Conservation (phyloP, 441 rosid species). For the Biscutella laevigata region DNA sequence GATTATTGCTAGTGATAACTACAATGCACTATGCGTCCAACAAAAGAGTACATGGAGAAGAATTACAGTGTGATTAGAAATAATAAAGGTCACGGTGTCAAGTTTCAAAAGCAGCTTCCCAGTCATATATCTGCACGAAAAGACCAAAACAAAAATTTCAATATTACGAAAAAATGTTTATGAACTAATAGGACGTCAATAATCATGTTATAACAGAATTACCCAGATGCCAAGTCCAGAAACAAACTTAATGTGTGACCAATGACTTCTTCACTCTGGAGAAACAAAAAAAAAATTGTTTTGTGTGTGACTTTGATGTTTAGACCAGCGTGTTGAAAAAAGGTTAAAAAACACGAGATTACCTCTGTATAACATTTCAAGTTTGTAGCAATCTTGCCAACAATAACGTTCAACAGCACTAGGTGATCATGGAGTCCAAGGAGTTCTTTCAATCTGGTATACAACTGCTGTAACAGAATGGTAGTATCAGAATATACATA, state of each 20-base stretch:
- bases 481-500: conserved; percentile 28
- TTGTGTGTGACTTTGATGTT: conserved; percentile 3
- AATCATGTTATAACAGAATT: conserved; percentile 27
- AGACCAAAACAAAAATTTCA: conserved; percentile 5
- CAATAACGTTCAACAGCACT: conserved; percentile 80
- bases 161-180: conserved; percentile 4
- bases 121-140: conserved; percentile 78
- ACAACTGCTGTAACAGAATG: conserved; percentile 82
- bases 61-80: conserved; percentile 90
- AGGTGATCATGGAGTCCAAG: conserved; percentile 96
- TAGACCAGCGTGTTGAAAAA: neutral
- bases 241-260: conserved; percentile 89
- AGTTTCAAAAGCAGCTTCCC: conserved; percentile 94
- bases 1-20: conserved; percentile 5
- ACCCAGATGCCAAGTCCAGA: conserved; percentile 98
- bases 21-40: conserved; percentile 8
- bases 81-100: conserved; percentile 81
- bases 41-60: conserved; percentile 18
- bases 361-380: conserved; percentile 93
- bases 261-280: conserved; percentile 91
- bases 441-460: conserved; percentile 85
- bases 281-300: conserved; percentile 22
- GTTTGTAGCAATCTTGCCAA: conserved; percentile 90
- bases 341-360: conserved; percentile 20
- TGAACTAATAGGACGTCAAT: conserved; percentile 2